Conservation (phyloP, 73 alveolate species). For the Paramecium pentaurelia region DNA sequence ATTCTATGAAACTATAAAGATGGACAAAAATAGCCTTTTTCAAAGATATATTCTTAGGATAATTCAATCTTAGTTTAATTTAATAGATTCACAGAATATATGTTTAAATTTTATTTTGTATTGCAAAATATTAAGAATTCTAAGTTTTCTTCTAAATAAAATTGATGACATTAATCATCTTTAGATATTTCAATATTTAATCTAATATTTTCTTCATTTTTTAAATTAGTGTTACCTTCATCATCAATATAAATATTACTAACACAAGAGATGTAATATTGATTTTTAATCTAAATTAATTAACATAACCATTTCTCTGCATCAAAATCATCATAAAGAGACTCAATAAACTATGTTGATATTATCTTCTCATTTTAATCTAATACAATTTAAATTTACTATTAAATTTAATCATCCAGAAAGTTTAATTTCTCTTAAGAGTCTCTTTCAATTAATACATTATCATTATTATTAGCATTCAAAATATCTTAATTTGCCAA, state of each 20-base stretch:
- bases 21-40: not conserved
- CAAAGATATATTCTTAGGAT: not conserved
- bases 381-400: not conserved
- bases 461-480: not conserved
- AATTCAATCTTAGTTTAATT: not conserved
- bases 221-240: not conserved
- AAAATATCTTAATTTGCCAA: not conserved
- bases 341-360: not conserved
- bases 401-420: not conserved
- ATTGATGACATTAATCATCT: not conserved
- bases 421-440: not conserved
- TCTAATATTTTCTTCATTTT: not conserved
- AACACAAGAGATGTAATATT: not conserved
- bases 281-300: not conserved
- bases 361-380: not conserved
- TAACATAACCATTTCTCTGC: not conserved
- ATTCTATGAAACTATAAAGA: not conserved
- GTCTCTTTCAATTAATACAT: not conserved
- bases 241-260: not conserved
- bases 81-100: not conserved
- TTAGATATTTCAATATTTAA: not conserved
- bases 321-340: not conserved
- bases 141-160: not conserved
- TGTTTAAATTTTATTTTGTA: not conserved
- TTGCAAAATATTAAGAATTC: not conserved